These are phyloP conservation scores for Ceratobasidium sp. DNA, from an alignment of 1,284 basidiomycete species.

Conservation along the genomic window DNA sequence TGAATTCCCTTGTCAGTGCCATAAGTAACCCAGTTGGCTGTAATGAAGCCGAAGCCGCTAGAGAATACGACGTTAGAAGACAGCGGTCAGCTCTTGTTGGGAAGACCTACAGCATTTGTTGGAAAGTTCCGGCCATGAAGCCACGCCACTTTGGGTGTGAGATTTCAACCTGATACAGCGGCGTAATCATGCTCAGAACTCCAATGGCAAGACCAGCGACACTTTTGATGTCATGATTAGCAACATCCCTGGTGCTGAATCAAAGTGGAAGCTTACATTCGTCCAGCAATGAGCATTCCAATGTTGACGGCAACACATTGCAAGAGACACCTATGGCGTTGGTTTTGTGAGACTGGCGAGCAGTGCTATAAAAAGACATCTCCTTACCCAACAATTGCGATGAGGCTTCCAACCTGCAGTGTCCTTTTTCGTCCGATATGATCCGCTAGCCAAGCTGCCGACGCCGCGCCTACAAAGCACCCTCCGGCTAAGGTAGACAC, in stretches of 20 bases:
- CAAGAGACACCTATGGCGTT: slow-evolving; percentile 5
- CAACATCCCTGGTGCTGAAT: background rate
- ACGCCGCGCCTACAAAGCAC: slow-evolving; percentile 32
- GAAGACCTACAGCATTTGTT: slow-evolving; percentile 66
- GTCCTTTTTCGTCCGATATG: slow-evolving; percentile 35
- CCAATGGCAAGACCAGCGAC: slow-evolving; percentile 80
- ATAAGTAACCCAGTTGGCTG: slow-evolving; percentile 54
- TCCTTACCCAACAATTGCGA: slow-evolving; percentile 26
- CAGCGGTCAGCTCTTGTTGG: too few relatives aligned
- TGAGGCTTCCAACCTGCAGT: slow-evolving; percentile 19
- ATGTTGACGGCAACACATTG: slow-evolving; percentile 36
- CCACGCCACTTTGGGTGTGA: slow-evolving; percentile 83
- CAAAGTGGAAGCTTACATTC: slow-evolving; percentile 8
- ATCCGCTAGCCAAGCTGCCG: slow-evolving; percentile 26
- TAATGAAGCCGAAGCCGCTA: slow-evolving; percentile 34
- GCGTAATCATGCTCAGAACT: slow-evolving; percentile 77
- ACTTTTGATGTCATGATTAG: background rate
- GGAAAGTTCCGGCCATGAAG: slow-evolving; percentile 82
- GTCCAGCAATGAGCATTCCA: slow-evolving; percentile 32
- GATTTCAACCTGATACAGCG: slow-evolving; percentile 79
- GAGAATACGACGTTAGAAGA: background rate
- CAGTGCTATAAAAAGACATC: too few relatives aligned
- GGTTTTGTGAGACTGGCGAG: background rate
- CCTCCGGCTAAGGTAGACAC: slow-evolving; percentile 31
- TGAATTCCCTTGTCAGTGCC: slow-evolving; percentile 66